A percentile compares a stretch with the other conserved stretches of the same genome.
Evolutionary conservation across 2,329 filamentous ascomycete species (phyloP).

Genomic region (Fusarium robinianum): DNA sequence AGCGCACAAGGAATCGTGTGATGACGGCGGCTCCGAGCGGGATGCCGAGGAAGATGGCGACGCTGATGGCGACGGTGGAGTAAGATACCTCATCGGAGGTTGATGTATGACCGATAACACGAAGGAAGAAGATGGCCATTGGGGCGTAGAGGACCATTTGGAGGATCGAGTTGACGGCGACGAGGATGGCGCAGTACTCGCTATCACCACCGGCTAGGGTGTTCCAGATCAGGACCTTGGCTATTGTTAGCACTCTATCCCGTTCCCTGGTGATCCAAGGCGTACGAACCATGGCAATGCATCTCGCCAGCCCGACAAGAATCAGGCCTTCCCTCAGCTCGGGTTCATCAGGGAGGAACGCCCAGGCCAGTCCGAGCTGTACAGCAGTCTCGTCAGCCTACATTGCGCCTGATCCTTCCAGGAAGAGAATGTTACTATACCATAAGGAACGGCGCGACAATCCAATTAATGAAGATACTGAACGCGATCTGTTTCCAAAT

Average conservation of each 20-base stretch:
- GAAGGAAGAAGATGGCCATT: conserved; percentile 70
- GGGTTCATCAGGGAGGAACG: conserved; percentile 63
- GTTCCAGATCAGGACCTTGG: conserved; percentile 69
- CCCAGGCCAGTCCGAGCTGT: conserved; percentile 69
- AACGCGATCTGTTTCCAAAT: conserved; percentile 83
- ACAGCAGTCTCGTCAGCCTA: conserved; percentile 19
- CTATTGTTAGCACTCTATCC: background rate
- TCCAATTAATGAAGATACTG: conserved; percentile 79
- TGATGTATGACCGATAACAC: conserved; percentile 62
- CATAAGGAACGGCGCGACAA: conserved; percentile 82
- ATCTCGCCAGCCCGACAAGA: conserved; percentile 81
- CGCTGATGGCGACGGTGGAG: conserved; percentile 72
- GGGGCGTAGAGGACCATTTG: conserved; percentile 77
- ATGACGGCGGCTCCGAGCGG: conserved; percentile 80
- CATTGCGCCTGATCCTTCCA: background rate
- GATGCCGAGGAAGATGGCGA: conserved; percentile 84
- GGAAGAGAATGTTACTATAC: conserved; percentile 45
- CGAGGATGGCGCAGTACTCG: conserved; percentile 83
- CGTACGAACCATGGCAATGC: conserved; percentile 76
- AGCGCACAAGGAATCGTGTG: conserved; percentile 68
- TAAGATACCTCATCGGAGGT: conserved; percentile 55
- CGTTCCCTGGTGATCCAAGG: too few species aligned
- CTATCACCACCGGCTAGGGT: conserved; percentile 69
- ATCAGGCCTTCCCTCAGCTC: conserved; percentile 70
- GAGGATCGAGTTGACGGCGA: conserved; percentile 74